Evolutionary conservation across 2,329 filamentous ascomycete genomes (phyloP).

Genomic region (Cadophora sp.): DNA sequence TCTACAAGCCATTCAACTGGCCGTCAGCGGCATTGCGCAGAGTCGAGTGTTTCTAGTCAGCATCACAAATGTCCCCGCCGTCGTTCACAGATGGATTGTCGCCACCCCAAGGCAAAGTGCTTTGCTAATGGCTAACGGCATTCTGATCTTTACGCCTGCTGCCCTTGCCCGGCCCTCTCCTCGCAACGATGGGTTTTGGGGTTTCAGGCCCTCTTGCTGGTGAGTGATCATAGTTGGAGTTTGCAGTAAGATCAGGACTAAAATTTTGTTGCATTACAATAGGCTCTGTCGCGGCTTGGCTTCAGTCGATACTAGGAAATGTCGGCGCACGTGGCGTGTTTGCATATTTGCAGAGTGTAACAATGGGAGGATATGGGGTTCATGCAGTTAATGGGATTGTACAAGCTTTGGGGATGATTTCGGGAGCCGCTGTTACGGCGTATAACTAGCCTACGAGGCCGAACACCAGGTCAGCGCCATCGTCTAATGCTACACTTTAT

Average conservation of each 20-base stretch:
- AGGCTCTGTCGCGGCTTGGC: not conserved
- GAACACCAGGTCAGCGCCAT: no score
- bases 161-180: not conserved
- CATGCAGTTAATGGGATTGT: not conserved
- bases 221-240: not conserved
- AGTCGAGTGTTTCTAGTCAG: not conserved
- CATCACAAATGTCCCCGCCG: not conserved
- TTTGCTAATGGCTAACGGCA: not conserved
- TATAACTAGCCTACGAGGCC: no score
- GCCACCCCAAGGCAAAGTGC: not conserved
- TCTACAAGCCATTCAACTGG: not conserved
- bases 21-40: not conserved
- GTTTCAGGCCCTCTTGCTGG: not conserved
- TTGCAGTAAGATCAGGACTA: not conserved
- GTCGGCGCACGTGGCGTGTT: not conserved
- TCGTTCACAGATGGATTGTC: not conserved
- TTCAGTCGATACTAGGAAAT: not conserved
- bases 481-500: no score
- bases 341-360: not conserved
- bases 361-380: not conserved
- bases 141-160: not conserved
- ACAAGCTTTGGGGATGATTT: not conserved
- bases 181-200: not conserved
- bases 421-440: not conserved
- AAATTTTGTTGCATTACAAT: not conserved